Evolutionary conservation across 768 basidiomycete genomes (phyloP), one percentile per base, ranked within the genome.

Genomic region (Leucosporidium scottii): DNA sequence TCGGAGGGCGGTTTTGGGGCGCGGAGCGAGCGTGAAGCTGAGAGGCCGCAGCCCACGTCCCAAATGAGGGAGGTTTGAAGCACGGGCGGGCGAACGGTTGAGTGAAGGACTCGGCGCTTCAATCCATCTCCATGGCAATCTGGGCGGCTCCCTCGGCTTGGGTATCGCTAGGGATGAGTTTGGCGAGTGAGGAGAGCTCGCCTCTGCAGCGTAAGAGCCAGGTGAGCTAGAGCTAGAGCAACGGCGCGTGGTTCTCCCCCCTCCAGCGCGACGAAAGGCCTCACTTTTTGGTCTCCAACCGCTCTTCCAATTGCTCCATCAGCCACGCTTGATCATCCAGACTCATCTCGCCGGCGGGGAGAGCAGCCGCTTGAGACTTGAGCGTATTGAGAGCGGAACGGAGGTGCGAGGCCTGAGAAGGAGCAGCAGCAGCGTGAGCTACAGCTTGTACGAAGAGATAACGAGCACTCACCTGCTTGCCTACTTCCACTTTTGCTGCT

Each of bases 41-140:
- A n/a, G n/a, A n/a, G n/a, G n/a, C n/a, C n/a, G n/a, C n/a, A n/a
- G n/a, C n/a, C n/a, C n/a, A n/a, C n/a, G n/a, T n/a, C n/a, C n/a
- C n/a, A n/a, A n/a, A n/a, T n/a, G n/a, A n/a, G n/a, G n/a, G n/a
- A n/a, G n/a, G n/a, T n/a, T n/a, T n/a, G n/a, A n/a, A n/a, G n/a
- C n/a, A n/a, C n/a, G n/a, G n/a, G n/a, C n/a, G n/a, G n/a, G n/a
- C n/a, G n/a, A n/a, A n/a, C n/a, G n/a, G n/a, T n/a, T n/a, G n/a
- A n/a, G n/a, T n/a, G n/a, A n/a, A n/a, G n/a, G n/a, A n/a, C n/a
- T n/a, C 13, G 39, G 39, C 39, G 39, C 39, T 13, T 44, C 39
- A 56, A 23, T 56, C 55, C 30, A 31, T 56, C 55, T 56, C 55
- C 55, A 56, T 56, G 30, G 55, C 55, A 27, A 27, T 30, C 27